These are phyloP conservation scores for Neoconidiobolus thromboides DNA, from an alignment of 371 early-diverging fungal species.

Conservation along the genomic window DNA sequence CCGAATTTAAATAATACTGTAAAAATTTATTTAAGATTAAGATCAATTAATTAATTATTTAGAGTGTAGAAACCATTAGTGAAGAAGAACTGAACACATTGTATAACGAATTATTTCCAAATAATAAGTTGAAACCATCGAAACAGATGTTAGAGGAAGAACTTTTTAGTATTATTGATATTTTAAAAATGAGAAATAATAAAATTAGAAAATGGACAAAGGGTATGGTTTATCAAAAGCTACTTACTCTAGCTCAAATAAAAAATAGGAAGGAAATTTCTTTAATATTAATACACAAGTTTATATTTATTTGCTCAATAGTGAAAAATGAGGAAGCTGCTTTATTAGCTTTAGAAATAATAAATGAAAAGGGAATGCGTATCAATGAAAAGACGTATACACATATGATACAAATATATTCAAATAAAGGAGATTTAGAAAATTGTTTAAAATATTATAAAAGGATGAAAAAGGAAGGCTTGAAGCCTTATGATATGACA, in stretches of 20 bases:
- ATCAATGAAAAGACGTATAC: conserved; percentile 48
- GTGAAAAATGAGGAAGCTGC: background rate
- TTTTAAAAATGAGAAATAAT: background rate
- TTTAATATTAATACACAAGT: background rate
- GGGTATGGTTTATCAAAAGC: background rate
- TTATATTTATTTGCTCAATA: background rate
- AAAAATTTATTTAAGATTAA: conserved; percentile 42
- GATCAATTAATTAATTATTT: conserved; percentile 59
- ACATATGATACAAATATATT: conserved; percentile 63
- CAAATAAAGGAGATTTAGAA: conserved; percentile 38
- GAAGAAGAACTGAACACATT: background rate
- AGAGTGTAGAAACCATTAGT: background rate
- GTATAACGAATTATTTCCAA: background rate
- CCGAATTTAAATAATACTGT: conserved; percentile 51
- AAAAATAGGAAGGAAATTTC: background rate
- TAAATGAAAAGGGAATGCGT: conserved; percentile 25
- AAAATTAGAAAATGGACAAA: background rate
- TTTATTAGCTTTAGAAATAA: background rate
- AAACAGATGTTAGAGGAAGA: conserved; percentile 14
- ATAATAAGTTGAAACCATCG: background rate
- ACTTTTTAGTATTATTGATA: too few species aligned
- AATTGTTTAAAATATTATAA: conserved; percentile 33
- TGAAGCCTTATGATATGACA: conserved; percentile 38
- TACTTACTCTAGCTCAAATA: background rate
- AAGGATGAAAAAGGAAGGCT: conserved; percentile 15